A percentile compares a stretch with the other conserved stretches of the same genome.
These are phyloP conservation scores for Azolla pinnata DNA, from an alignment of 75 land plant genomes.

Conservation along the genomic window DNA sequence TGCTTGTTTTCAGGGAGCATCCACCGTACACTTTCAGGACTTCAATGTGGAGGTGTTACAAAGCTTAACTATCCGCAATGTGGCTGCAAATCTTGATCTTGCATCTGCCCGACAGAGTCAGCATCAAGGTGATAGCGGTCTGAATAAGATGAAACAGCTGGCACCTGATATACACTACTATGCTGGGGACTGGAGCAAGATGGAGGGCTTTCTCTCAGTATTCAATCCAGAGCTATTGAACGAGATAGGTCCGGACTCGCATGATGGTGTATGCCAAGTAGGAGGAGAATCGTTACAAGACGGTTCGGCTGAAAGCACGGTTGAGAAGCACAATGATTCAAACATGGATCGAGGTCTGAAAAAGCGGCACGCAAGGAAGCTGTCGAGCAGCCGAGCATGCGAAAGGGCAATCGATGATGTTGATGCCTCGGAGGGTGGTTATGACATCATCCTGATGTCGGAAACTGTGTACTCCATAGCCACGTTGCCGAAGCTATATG, in stretches of 20 bases:
- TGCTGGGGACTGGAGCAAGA: conserved; percentile 74
- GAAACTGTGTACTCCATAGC: conserved; percentile 49
- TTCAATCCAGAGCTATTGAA: conserved; percentile 29
- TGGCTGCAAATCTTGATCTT: conserved; percentile 57
- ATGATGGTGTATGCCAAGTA: background rate
- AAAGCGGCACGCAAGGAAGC: conserved; percentile 46
- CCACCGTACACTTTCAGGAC: conserved; percentile 69
- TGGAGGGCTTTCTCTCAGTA: conserved; percentile 49
- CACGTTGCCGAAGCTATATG: conserved; percentile 51
- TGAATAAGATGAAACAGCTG: conserved; percentile 35
- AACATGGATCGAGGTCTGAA: background rate
- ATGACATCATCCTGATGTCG: conserved; percentile 67
- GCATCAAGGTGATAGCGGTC: conserved; percentile 52
- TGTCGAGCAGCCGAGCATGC: conserved; percentile 75
- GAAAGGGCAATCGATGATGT: conserved; percentile 47
- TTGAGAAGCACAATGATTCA: background rate
- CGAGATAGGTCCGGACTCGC: background rate
- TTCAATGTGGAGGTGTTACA: conserved; percentile 54
- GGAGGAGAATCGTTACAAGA: conserved; percentile 1
- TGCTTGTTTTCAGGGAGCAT: conserved; percentile 74
- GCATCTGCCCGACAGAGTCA: conserved; percentile 49
- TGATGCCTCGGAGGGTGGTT: conserved; percentile 47
- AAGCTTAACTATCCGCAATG: conserved; percentile 66
- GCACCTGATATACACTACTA: conserved; percentile 55
- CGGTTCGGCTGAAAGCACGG: background rate